Evolutionary conservation across 129 eudicot genomes (phyloP).

Genomic region (Smallanthus sonchifolius): DNA sequence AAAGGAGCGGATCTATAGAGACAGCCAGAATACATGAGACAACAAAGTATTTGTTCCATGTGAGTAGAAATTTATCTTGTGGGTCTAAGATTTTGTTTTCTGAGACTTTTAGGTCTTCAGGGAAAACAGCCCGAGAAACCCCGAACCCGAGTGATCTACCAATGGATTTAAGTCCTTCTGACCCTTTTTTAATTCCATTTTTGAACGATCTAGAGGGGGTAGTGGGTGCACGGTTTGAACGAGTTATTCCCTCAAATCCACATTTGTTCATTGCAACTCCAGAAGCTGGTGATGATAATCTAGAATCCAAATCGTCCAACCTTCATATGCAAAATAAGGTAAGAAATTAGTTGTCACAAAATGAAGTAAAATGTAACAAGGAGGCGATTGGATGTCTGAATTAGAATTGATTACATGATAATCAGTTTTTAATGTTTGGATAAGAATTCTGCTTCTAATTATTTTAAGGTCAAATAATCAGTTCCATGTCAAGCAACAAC

Average conservation of each 20-base stretch:
- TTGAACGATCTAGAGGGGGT: conserved; percentile 70
- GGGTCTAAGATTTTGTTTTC: conserved; percentile 87
- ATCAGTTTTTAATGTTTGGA: neutral
- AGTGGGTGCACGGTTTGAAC: conserved; percentile 31
- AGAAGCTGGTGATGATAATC: conserved; percentile 56
- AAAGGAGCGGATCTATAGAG: conserved; percentile 80
- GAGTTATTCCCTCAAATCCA: conserved; percentile 61
- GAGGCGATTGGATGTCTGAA: neutral
- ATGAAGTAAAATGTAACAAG: neutral
- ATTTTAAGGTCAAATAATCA: neutral
- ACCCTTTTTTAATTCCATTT: conserved; percentile 65
- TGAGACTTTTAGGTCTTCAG: conserved; percentile 86
- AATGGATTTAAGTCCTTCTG: conserved; percentile 76
- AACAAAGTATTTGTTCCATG: conserved; percentile 73
- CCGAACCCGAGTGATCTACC: conserved; percentile 77
- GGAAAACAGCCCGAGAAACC: conserved; percentile 84
- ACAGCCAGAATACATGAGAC: conserved; percentile 76
- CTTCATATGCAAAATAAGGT: conserved; percentile 28
- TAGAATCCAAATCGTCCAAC: conserved; percentile 78
- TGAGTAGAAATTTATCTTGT: conserved; percentile 75
- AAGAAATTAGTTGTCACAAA: neutral
- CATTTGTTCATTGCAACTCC: conserved; percentile 54
- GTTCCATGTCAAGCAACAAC: neutral
- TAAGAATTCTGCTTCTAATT: neutral
- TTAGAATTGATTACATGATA: neutral